These are phyloP conservation scores for Fonsecaea multimorphosa DNA, from an alignment of 2,329 filamentous ascomycete species.

Conservation along the genomic window DNA sequence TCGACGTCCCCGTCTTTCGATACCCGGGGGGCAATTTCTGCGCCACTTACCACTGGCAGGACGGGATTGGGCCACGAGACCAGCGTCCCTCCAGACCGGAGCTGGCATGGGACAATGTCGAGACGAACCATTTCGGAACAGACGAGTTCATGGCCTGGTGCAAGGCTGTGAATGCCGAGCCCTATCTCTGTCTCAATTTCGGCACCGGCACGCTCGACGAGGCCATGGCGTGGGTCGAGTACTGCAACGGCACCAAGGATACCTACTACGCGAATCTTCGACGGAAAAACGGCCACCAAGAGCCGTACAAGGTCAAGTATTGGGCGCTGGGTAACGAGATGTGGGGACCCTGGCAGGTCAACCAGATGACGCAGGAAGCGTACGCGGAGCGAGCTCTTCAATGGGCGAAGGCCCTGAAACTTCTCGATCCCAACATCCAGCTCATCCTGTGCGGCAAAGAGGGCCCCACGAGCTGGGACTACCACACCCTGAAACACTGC, in stretches of 20 bases:
- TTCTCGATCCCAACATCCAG: slow-evolving; percentile 67
- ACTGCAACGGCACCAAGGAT: slow-evolving; percentile 79
- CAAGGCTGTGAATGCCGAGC: slow-evolving; percentile 72
- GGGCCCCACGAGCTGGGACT: slow-evolving; percentile 73
- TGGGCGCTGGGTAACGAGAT: slow-evolving; percentile 82
- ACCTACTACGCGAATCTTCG: slow-evolving; percentile 83
- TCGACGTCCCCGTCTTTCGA: slow-evolving; percentile 71
- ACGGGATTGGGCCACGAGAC: slow-evolving; percentile 77
- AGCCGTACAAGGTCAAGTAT: slow-evolving; percentile 83
- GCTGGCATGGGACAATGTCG: slow-evolving; percentile 74
- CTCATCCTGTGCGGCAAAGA: slow-evolving; percentile 78
- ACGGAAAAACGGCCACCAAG: slow-evolving; percentile 73
- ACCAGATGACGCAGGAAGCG: slow-evolving; percentile 64
- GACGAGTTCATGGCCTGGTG: slow-evolving; percentile 89
- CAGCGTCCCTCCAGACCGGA: slow-evolving; percentile 72
- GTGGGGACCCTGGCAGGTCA: slow-evolving; percentile 66
- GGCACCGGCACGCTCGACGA: slow-evolving; percentile 68
- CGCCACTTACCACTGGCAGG: slow-evolving; percentile 84
- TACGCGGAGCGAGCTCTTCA: slow-evolving; percentile 61
- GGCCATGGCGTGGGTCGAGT: slow-evolving; percentile 73
- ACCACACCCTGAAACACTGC: slow-evolving; percentile 73
- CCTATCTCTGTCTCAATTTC: slow-evolving; percentile 81
- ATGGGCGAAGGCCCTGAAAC: slow-evolving; percentile 47
- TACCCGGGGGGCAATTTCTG: slow-evolving; percentile 87
- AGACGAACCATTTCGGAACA: slow-evolving; percentile 80